These are phyloP conservation scores for Trypanosoma congolense DNA, from an alignment of 208 protist species.

Conservation along the genomic window DNA sequence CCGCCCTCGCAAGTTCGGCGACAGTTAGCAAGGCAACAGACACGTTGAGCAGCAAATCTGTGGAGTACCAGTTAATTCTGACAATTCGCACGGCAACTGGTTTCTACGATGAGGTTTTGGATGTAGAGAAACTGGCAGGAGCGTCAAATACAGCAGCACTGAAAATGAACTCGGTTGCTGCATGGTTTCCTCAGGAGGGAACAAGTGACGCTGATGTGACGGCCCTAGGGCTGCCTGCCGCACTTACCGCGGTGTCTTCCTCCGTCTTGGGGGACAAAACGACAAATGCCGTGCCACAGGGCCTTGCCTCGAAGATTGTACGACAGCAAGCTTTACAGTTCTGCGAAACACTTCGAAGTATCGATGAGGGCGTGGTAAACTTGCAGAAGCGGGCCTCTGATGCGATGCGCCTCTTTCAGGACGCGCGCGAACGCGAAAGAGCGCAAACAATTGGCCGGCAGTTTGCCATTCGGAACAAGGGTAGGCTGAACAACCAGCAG, in stretches of 20 bases:
- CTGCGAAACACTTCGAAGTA: slow-evolving; percentile 57
- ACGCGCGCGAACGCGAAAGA: slow-evolving; percentile 58
- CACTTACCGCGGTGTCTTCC: slow-evolving; percentile 76
- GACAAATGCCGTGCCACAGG: slow-evolving; percentile 60
- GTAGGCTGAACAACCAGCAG: slow-evolving; percentile 37
- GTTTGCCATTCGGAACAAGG: slow-evolving; percentile 77
- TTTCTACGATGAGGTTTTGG: slow-evolving; percentile 66
- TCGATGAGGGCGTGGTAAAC: slow-evolving; percentile 61
- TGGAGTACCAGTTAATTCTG: slow-evolving; percentile 78
- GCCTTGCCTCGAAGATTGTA: slow-evolving; percentile 59
- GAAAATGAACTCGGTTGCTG: slow-evolving; percentile 31
- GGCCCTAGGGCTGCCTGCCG: slow-evolving; percentile 14
- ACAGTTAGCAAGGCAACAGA: slow-evolving; percentile 77
- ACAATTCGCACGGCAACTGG: slow-evolving; percentile 62
- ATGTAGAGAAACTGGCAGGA: slow-evolving; percentile 67
- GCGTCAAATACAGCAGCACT: slow-evolving; percentile 46
- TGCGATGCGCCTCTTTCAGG: slow-evolving; percentile 76
- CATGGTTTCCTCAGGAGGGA: slow-evolving; percentile 59
- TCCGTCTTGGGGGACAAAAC: slow-evolving; percentile 71
- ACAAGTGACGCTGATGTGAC: slow-evolving; percentile 3
- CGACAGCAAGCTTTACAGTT: slow-evolving; percentile 66
- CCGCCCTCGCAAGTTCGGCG: slow-evolving; percentile 53
- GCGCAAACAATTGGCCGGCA: slow-evolving; percentile 65
- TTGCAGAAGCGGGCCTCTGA: slow-evolving; percentile 70
- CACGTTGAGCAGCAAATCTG: slow-evolving; percentile 47